These are phyloP conservation scores for Polychaeton citri DNA, from an alignment of 2,329 filamentous ascomycete genomes.

Conservation along the genomic window DNA sequence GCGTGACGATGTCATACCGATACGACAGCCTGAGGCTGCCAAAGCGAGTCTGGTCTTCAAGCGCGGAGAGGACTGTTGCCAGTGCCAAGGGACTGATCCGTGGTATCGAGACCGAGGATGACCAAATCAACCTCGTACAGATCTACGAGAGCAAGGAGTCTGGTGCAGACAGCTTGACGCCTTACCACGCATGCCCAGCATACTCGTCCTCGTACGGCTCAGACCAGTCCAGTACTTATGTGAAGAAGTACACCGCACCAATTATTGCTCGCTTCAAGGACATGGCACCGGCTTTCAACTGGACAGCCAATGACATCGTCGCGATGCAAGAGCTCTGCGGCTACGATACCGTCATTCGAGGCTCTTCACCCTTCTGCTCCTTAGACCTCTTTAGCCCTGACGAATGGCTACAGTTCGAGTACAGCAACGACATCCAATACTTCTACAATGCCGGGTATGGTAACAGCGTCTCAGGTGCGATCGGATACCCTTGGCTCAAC, in stretches of 20 bases:
- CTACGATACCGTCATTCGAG: slow-evolving; percentile 56
- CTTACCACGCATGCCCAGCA: slow-evolving; percentile 51
- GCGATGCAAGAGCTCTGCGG: slow-evolving; percentile 59
- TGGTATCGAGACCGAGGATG: slow-evolving; percentile 40
- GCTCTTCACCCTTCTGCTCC: slow-evolving; percentile 49
- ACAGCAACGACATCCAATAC: slow-evolving; percentile 54
- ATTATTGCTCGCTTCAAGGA: slow-evolving; percentile 45
- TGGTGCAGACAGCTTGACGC: slow-evolving; percentile 49
- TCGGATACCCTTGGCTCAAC: slow-evolving; percentile 56
- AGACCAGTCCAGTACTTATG: slow-evolving; percentile 30
- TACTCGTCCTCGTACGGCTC: slow-evolving; percentile 47
- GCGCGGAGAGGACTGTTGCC: slow-evolving; percentile 47
- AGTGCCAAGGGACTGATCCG: slow-evolving; percentile 46
- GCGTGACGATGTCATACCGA: slow-evolving; percentile 43
- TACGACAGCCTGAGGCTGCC: slow-evolving; percentile 44
- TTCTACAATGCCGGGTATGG: slow-evolving; percentile 58
- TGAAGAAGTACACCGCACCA: slow-evolving; percentile 43
- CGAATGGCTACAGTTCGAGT: slow-evolving; percentile 52
- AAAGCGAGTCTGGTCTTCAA: slow-evolving; percentile 47
- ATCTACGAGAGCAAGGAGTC: slow-evolving; percentile 44
- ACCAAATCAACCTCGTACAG: slow-evolving; percentile 41
- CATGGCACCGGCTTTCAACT: slow-evolving; percentile 45
- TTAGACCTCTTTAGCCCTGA: slow-evolving; percentile 45
- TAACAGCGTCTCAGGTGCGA: slow-evolving; percentile 40
- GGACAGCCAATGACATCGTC: slow-evolving; percentile 48